phyloP scores from a whole-genome alignment of 192 early-diverging fungal genomes.

The Podochytrium sp. region DNA sequence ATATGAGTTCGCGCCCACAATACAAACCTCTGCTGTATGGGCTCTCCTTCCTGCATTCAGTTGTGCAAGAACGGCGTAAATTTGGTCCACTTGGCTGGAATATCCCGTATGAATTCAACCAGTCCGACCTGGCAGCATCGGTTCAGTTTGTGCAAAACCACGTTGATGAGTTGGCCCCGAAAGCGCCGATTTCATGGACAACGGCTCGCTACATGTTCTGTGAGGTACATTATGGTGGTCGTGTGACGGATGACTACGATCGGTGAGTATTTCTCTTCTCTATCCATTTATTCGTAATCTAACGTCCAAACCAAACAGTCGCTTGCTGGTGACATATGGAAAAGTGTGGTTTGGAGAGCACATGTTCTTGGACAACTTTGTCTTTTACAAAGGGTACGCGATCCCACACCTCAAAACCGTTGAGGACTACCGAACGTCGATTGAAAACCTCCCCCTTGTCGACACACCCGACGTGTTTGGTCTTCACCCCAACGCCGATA shows the following conservation, averaged over 20 bases:
- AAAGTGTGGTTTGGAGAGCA: constrained; percentile 74
- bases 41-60: constrained; percentile 67
- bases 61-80: constrained; percentile 68
- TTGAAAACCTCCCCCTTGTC: constrained; percentile 60
- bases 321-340: constrained; percentile 61
- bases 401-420: constrained; percentile 68
- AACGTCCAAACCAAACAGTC: constrained; percentile 48
- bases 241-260: constrained; percentile 70
- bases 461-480: constrained; percentile 72
- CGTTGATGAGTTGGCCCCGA: constrained; percentile 69
- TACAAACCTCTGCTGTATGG: constrained; percentile 70
- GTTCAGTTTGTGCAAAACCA: constrained; percentile 74
- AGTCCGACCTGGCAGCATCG: constrained; percentile 64
- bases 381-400: constrained; percentile 66
- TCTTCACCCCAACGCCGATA: constrained; percentile 70
- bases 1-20: constrained; percentile 65
- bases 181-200: constrained; percentile 62
- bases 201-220: constrained; percentile 73
- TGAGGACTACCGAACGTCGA: constrained; percentile 63
- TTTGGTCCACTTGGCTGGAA: constrained; percentile 73
- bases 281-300: constrained; percentile 3
- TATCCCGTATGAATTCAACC: constrained; percentile 75
- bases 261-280: constrained; percentile 38
- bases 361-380: constrained; percentile 68
- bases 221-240: constrained; percentile 69